Conservation (phyloP, 208 protist species). For the Angomonas ambiguus region DNA sequence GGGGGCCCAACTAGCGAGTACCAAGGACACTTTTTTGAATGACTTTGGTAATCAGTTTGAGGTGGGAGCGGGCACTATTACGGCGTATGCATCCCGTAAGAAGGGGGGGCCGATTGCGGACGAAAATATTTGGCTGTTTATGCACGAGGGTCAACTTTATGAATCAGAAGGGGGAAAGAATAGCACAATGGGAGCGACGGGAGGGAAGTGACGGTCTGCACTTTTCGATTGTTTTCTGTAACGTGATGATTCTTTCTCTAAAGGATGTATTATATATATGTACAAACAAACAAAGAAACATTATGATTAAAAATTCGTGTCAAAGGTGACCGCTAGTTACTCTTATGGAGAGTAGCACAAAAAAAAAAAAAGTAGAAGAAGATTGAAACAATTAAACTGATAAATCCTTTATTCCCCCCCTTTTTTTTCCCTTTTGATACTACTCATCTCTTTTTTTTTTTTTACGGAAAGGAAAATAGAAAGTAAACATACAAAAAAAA, state of each 20-base stretch:
- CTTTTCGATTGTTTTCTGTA: slow-evolving; percentile 16
- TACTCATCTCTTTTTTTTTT: neutral
- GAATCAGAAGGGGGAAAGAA: slow-evolving; percentile 7
- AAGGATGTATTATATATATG: too few relatives aligned
- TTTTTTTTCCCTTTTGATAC: neutral
- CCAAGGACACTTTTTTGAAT: slow-evolving; percentile 60
- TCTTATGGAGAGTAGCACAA: too few relatives aligned
- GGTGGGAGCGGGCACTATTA: slow-evolving; percentile 57
- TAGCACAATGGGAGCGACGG: neutral
- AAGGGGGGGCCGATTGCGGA: slow-evolving; percentile 25
- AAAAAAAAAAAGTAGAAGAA: neutral
- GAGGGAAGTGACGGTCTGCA: neutral
- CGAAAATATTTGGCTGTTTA: slow-evolving; percentile 82
- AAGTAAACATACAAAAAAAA: neutral
- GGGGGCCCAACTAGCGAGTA: slow-evolving; percentile 54
- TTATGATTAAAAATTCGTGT: too few relatives aligned
- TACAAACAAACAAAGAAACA: too few relatives aligned
- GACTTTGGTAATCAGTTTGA: slow-evolving; percentile 86
- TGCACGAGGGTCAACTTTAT: slow-evolving; percentile 49
- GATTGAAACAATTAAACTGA: too few relatives aligned
- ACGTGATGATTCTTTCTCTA: too few relatives aligned
- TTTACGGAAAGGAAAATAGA: neutral
- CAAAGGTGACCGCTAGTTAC: too few relatives aligned
- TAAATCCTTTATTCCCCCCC: too few relatives aligned
- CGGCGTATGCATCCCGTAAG: slow-evolving; percentile 34